Percentiles rank a stretch among this genome's conserved stretches.
Evolutionary conservation across 148 eudicot genomes (phyloP).

Genomic region (Bassia scoparia): DNA sequence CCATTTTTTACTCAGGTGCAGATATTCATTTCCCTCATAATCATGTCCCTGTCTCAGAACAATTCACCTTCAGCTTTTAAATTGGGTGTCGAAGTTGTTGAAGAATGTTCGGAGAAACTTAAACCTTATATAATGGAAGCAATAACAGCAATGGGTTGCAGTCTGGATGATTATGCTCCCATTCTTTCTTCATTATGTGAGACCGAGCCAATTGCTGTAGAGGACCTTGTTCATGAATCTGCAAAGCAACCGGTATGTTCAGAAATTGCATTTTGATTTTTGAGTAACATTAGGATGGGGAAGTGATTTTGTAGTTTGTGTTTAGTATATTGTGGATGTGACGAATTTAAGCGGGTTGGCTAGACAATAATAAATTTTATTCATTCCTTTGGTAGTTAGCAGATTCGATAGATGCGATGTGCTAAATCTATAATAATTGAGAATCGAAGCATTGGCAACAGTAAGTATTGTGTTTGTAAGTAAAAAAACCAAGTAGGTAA

Average conservation of each 20-base stretch:
- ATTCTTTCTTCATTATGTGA: conserved; percentile 49
- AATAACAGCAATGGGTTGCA: conserved; percentile 30
- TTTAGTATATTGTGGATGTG: not conserved
- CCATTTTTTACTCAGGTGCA: not conserved
- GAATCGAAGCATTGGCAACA: not conserved
- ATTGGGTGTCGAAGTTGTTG: conserved; percentile 52
- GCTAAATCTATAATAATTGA: not conserved
- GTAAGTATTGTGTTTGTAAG: not conserved
- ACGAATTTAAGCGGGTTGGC: not conserved
- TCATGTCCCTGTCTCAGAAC: conserved; percentile 33
- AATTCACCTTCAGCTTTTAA: conserved; percentile 45
- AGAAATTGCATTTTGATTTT: too few species aligned
- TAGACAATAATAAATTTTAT: not conserved
- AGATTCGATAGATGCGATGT: not conserved
- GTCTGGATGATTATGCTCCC: conserved; percentile 54
- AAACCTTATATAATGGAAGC: conserved; percentile 42
- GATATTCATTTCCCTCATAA: not conserved
- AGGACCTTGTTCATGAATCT: conserved; percentile 28
- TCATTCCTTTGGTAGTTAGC: not conserved
- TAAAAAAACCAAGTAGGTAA: not conserved
- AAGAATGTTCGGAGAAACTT: conserved; percentile 42
- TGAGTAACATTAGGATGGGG: too few species aligned
- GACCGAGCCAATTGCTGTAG: conserved; percentile 19
- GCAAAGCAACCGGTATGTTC: conserved; percentile 28
- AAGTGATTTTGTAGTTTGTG: not conserved